Base-by-base conservation (phyloP, 495 filamentous ascomycete genomes). In the Aspergillus hancockii region DNA sequence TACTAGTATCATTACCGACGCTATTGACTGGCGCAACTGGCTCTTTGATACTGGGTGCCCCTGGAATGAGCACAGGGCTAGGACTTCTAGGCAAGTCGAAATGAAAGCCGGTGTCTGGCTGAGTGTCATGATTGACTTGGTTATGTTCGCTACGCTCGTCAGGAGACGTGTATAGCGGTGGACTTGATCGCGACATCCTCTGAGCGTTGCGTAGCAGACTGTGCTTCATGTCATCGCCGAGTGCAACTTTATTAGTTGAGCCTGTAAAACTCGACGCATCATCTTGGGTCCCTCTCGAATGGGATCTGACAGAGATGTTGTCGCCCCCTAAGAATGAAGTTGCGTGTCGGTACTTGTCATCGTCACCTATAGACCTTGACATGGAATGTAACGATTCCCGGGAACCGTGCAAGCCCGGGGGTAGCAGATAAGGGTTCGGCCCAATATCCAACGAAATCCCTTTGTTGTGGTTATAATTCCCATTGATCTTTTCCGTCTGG, bases 331-430 rank as follows among this genome's bases (percentile, higher is more conserved):
- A 73, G 59, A 88, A 86, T 14, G 81, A 79, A 2, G 80, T 78
- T 16, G 90, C 85, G 0, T 85, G 90, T 28, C 90, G 84, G 68
- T 97, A 98, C 19, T 90, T 92, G 71, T 97, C 92, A 65, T 96
- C 87, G 49, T 81, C 80, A 32, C 83, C 77, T 18, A 90, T 81
- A 8, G 85, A 86, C 22, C 88, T 83, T n/a, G 91, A 87, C 53
- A 97, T 75, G 0, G 92, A 93, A 64, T 93, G 85, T 51, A 97
- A 68, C 16, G 93, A 98, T 54, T 95, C 92, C 32, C 84, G 82
- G 1, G 94, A 97, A 67, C 81, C 80, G 19, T 93, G 85, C 28
- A 94, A 63, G 13, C 83, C 86, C 0, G 90, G 90, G 1, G 94
- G 93, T n/a, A 98, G 76, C 13, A 98, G 82, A 70, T 97, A 98